Evolutionary conservation across 495 filamentous ascomycete species (phyloP).

Genomic region (Podospora pseudoanserina): DNA sequence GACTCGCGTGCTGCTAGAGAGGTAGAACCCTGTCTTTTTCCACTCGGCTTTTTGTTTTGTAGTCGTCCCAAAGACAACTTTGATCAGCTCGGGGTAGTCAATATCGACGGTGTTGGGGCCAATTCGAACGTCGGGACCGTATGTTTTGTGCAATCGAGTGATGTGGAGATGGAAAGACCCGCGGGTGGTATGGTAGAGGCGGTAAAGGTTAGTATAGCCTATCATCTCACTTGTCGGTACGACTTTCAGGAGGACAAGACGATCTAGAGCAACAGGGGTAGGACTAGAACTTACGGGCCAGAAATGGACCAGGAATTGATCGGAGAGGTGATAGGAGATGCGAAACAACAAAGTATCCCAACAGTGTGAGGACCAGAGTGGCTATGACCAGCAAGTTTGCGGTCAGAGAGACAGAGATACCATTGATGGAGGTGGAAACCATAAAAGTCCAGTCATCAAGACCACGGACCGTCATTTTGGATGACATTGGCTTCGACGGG

Average conservation of each 20-base stretch:
- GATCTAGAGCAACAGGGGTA: not conserved
- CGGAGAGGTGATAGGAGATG: not conserved
- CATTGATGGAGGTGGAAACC: not conserved
- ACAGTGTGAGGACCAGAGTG: not conserved
- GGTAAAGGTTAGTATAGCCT: slow-evolving; percentile 30
- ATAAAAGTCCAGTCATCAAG: not conserved
- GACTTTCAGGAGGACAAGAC: not conserved
- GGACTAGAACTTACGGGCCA: not conserved
- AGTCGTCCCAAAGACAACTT: slow-evolving; percentile 23
- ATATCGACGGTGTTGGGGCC: slow-evolving; percentile 40
- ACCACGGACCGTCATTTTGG: not conserved
- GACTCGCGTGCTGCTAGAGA: slow-evolving; percentile 29
- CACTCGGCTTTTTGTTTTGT: not conserved
- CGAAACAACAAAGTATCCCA: not conserved
- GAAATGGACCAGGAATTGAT: not conserved
- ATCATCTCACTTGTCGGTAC: not conserved
- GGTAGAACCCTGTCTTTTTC: slow-evolving; percentile 36
- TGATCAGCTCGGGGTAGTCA: slow-evolving; percentile 30
- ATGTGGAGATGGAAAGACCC: slow-evolving; percentile 20
- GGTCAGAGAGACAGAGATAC: not conserved
- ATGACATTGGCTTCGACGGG: not conserved
- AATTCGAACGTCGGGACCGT: slow-evolving; percentile 38
- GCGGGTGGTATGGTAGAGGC: slow-evolving; percentile 17
- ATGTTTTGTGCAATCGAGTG: slow-evolving; percentile 35
- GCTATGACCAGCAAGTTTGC: not conserved